Conservation (phyloP, 495 filamentous ascomycete species). For the Hyphodiscus hymeniophilus region DNA sequence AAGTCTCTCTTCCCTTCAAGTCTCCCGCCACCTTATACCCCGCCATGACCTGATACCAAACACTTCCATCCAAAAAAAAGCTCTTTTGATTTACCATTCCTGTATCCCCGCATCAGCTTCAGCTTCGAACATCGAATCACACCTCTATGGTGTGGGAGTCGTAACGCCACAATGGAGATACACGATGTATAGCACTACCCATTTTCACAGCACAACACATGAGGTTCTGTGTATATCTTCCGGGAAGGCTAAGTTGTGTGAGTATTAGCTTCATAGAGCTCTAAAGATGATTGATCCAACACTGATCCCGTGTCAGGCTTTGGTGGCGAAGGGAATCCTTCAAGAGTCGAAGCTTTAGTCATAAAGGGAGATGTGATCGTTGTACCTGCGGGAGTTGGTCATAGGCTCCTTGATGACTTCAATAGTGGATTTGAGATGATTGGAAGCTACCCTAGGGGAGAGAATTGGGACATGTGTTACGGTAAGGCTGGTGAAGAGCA, state of each 20-base stretch:
- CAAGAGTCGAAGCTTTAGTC: constrained; percentile 45
- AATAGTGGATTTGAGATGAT: constrained; percentile 55
- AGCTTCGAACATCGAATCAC: constrained; percentile 41
- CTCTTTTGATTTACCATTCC: constrained; percentile 52
- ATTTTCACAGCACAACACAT: constrained; percentile 60
- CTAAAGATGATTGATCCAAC: not conserved
- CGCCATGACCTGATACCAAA: constrained; percentile 52
- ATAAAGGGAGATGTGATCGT: constrained; percentile 55
- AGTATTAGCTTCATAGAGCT: not conserved
- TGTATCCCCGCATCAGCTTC: constrained; percentile 38
- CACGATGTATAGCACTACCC: constrained; percentile 55
- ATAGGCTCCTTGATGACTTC: constrained; percentile 52
- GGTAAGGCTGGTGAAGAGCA: constrained; percentile 45
- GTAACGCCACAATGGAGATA: constrained; percentile 58
- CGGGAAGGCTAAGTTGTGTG: constrained; percentile 51
- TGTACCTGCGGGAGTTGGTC: constrained; percentile 57
- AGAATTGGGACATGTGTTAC: constrained; percentile 65
- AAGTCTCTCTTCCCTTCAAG: constrained; percentile 37
- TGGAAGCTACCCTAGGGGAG: constrained; percentile 51
- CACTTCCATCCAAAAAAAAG: constrained; percentile 53
- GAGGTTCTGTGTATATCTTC: constrained; percentile 54
- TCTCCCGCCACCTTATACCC: constrained; percentile 52
- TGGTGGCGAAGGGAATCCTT: constrained; percentile 54
- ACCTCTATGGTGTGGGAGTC: constrained; percentile 41
- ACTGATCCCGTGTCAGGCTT: constrained; percentile 28